These are phyloP conservation scores for Sambucus nigra DNA, from an alignment of 129 eudicot genomes.

Conservation along the genomic window DNA sequence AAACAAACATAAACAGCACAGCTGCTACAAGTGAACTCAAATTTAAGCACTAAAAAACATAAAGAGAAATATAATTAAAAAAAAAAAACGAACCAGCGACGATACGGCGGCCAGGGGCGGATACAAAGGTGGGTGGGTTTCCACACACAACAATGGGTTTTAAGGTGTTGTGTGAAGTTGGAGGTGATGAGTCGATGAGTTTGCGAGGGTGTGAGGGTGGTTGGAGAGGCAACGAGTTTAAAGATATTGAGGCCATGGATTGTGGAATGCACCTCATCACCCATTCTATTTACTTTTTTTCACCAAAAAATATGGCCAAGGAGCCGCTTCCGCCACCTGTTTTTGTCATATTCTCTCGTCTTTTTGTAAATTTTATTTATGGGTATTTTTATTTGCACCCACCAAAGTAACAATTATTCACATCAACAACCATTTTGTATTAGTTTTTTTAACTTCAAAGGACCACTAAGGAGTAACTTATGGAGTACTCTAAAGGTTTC, in stretches of 20 bases:
- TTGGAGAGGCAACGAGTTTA: slow-evolving; percentile 32
- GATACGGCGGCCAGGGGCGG: slow-evolving; percentile 93
- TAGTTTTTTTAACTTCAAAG: too few relatives aligned
- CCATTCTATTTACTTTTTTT: not conserved
- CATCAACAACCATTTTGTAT: too few relatives aligned
- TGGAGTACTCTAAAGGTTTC: too few relatives aligned
- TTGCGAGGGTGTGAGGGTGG: slow-evolving; percentile 38
- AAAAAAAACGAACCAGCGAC: slow-evolving; percentile 57
- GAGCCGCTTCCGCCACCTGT: slow-evolving; percentile 11
- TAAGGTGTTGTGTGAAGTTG: slow-evolving; percentile 19
- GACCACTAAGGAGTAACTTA: too few relatives aligned
- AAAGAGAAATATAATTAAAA: not conserved
- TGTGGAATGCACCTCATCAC: slow-evolving; percentile 3
- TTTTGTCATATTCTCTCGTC: slow-evolving; percentile 1
- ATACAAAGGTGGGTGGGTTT: slow-evolving; percentile 76
- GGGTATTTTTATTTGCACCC: too few relatives aligned
- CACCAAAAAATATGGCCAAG: not conserved
- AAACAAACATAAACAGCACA: not conserved
- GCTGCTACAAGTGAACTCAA: not conserved
- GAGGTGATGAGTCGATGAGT: slow-evolving; percentile 2
- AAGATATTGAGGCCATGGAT: slow-evolving; percentile 34
- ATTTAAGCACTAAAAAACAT: not conserved
- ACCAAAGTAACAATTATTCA: too few relatives aligned
- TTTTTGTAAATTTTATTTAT: too few relatives aligned
- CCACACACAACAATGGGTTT: slow-evolving; percentile 67